Base-by-base conservation (phyloP, 2,329 filamentous ascomycete species). In the Aspergillus luchuensis region DNA sequence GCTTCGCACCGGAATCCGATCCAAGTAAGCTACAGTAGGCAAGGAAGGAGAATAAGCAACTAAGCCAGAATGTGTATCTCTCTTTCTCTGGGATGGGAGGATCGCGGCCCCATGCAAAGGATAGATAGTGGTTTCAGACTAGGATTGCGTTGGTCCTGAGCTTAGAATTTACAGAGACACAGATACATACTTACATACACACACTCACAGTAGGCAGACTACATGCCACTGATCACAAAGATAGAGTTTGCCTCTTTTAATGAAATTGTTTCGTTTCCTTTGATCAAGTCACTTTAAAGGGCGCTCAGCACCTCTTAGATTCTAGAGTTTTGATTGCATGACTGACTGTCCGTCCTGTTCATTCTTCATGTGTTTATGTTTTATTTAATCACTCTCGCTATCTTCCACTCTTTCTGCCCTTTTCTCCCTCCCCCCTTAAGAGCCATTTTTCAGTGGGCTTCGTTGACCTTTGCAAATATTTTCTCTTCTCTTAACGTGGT, bases 21-120 rank as follows among this genome's bases (percentile, higher is more conserved):
- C 17, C 25, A 17, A 11, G 15, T n/a, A 50, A n/a, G 33, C 33
- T 36, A 36, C 33, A 36, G 33, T 15, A 23, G 41, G 41, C 41
- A 45, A 45, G 41, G 41, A 45, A 45, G 33, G 28, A 30, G 28
- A 30, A 30, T 11, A 45, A 45, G 41, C 19, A 11, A 45, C 8
- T 2, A 45, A 45, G 8, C 4, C 19, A 23, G 19, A 45, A 21
- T 36, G 11, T 15, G 10, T 36, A 33, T 36, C 10, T 45, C 41
- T 25, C 23, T 25, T 7, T 28, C 25, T 19, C 41, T 21, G 41
- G 41, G 41, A 45, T 19, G 41, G 41, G 52, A 55, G 52, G 38
- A 56, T 56, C 53, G 53, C 52, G 53, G 39, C 39, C 53, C 53
- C 41, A 45, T 45, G 41, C 41, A 21, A 43, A 56, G 53, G 41